These are phyloP conservation scores for Aspergillus indologenus DNA, from an alignment of 495 filamentous ascomycete genomes.

Conservation along the genomic window DNA sequence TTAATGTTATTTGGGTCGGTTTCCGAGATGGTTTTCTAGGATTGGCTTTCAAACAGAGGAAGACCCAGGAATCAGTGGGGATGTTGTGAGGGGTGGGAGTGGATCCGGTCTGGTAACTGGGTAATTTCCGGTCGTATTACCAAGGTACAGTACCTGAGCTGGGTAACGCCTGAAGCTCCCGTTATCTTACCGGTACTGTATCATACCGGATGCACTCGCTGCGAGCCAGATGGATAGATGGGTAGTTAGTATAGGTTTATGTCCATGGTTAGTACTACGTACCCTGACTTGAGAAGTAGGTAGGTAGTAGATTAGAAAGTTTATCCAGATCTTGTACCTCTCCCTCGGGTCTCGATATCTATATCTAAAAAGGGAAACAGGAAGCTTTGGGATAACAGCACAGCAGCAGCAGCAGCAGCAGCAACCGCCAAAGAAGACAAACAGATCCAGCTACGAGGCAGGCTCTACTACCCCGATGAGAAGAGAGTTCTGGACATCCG, in stretches of 20 bases:
- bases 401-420: background rate
- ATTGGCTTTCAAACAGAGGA: slow-evolving; percentile 18
- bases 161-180: background rate
- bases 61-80: slow-evolving; percentile 22
- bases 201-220: background rate
- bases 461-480: background rate
- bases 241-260: too few species aligned
- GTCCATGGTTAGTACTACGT: too few species aligned
- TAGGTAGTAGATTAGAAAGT: background rate
- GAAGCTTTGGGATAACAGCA: too few species aligned
- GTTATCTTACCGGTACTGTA: slow-evolving; percentile 3
- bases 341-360: background rate
- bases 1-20: slow-evolving; percentile 8
- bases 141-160: background rate
- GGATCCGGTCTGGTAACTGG: slow-evolving; percentile 4
- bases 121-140: slow-evolving; percentile 17
- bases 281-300: too few species aligned
- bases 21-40: slow-evolving; percentile 12
- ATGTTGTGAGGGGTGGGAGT: slow-evolving; percentile 13
- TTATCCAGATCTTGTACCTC: background rate
- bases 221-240: too few species aligned
- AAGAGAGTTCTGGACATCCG: background rate
- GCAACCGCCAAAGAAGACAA: background rate
- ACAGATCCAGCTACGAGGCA: background rate
- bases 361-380: background rate